Conservation (phyloP, 257 asterid genomes). For the Agastache rugosa region DNA sequence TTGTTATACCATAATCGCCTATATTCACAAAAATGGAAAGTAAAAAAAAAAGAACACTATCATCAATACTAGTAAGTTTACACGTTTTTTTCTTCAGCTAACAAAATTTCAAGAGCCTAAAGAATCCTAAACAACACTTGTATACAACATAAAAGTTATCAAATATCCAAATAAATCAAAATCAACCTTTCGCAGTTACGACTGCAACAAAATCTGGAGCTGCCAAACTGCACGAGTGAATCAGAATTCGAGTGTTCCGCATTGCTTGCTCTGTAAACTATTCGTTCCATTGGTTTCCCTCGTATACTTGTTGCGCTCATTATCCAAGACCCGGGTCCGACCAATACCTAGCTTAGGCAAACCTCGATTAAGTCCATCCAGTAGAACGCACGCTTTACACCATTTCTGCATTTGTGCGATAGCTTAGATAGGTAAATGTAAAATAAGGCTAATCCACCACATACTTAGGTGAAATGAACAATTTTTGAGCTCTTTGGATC, state of each 20-base stretch:
- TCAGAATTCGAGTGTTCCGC: constrained; percentile 79
- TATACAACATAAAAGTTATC: not conserved
- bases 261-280: constrained; percentile 69
- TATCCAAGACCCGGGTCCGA: constrained; percentile 59
- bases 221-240: constrained; percentile 2
- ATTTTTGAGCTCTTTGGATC: not conserved
- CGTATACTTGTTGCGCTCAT: constrained; percentile 44
- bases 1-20: too few relatives aligned
- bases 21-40: not conserved
- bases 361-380: constrained; percentile 93
- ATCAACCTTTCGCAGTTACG: not conserved
- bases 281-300: constrained; percentile 50
- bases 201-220: not conserved
- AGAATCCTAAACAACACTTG: not conserved
- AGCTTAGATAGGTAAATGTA: not conserved
- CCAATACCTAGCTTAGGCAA: constrained; percentile 91
- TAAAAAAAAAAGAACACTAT: not conserved
- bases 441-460: not conserved
- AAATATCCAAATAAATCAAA: constrained; percentile 11
- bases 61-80: not conserved
- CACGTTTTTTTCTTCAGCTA: not conserved
- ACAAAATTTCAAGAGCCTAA: constrained; percentile 2
- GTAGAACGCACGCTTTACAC: constrained; percentile 95
- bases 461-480: not conserved
- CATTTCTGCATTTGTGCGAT: constrained; percentile 64